These are phyloP conservation scores for Podospora fimiseda DNA, from an alignment of 495 filamentous ascomycete genomes.

Conservation along the genomic window DNA sequence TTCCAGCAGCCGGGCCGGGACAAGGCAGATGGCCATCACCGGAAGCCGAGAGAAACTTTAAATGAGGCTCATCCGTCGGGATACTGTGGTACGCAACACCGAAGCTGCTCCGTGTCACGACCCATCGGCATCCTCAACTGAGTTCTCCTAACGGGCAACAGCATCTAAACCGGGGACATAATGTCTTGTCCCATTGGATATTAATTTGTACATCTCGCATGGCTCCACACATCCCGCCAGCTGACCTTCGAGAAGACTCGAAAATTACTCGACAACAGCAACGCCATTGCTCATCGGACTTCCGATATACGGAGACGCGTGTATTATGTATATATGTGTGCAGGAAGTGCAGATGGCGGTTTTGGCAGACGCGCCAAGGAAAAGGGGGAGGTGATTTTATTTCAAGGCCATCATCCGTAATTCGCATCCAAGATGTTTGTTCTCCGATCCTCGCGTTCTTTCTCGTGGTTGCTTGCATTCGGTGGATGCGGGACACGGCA, in stretches of 20 bases:
- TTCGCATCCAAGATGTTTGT: constrained; percentile 2
- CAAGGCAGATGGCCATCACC: background rate
- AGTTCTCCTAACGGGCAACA: background rate
- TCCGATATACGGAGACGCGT: constrained; percentile 12
- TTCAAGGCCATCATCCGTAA: background rate
- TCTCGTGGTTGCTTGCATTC: too few species aligned
- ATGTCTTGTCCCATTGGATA: too few species aligned
- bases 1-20: background rate
- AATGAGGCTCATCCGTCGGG: background rate
- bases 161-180: too few species aligned
- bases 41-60: background rate
- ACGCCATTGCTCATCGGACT: constrained; percentile 14
- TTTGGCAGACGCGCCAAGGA: background rate
- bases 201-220: background rate
- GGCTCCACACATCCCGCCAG: background rate
- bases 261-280: background rate
- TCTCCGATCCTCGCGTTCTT: too few species aligned
- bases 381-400: too few species aligned
- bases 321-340: constrained; percentile 1
- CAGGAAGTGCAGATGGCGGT: constrained; percentile 5
- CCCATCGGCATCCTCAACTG: background rate
- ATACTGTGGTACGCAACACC: background rate
- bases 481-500: too few species aligned
- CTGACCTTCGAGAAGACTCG: constrained; percentile 17
- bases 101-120: background rate